Base-by-base conservation (phyloP, 495 filamentous ascomycete genomes). In the Hyaloscypha finlandica region DNA sequence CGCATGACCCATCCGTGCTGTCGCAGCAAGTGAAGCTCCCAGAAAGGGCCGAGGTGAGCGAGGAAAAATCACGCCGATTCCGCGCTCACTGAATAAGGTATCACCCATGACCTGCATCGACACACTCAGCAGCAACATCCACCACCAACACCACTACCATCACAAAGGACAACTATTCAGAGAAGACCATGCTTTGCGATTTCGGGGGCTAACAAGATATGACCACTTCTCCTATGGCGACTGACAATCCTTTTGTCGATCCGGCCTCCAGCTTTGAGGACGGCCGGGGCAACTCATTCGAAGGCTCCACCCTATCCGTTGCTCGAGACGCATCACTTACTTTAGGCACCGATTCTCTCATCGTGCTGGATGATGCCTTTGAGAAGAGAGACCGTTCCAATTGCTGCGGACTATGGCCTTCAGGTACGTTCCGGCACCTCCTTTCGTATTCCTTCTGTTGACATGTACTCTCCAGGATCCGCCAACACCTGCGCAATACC, bases 271-370 rank as follows among this genome's bases (percentile, higher is more conserved):
- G 68, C 53, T 61, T 70, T 48, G 68, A 67, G 59, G 69, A 74
- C 75, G 74, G 58, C 68, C 66, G 64, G 59, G 73, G 58, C 66
- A 68, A 63, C 62, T 72, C 70, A 63, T 77, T 64, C 70, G 78
- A 58, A 63, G 80, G 80, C 61, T 76, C 75, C 53, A 84, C 82
- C 9, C 74, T 89, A 61, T 75, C 79, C 29, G 81, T 89, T 39
- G 88, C 83, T 71, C 81, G 84, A 61, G 81, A 83, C 68, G 85
- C 87, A 19, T 86, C 85, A 2, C 74, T 91, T 65, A 89, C 85
- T 9, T 76, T 91, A 33, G 83, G 82, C n/a, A 85, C 83, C 1
- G 87, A 90, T 68, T 85, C 86, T 37, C 80, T 92, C 55, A 79
- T 89, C 64, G 80, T 91, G 12, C 75, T 86, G n/a, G 83, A 86